Percentiles rank a stretch among this genome's conserved stretches.
phyloP scores from a whole-genome alignment of 2,329 filamentous ascomycete genomes.

The Fusarium kyushuense region DNA sequence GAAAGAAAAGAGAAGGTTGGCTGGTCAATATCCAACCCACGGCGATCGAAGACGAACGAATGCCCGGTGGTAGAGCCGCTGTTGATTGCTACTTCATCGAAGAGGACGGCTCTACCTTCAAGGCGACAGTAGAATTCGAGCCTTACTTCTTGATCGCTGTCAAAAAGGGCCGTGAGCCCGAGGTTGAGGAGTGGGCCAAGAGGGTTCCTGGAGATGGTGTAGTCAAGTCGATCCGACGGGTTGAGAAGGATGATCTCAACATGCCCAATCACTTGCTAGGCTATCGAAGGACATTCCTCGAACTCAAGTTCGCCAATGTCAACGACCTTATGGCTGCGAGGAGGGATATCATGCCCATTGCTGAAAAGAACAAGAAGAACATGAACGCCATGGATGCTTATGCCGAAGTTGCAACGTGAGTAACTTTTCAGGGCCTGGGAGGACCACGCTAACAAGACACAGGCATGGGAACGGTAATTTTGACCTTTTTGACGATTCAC shows the following conservation, averaged over 20 bases:
- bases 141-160: conserved; percentile 95
- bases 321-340: conserved; percentile 86
- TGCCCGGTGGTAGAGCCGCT: conserved; percentile 85
- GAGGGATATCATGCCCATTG: conserved; percentile 86
- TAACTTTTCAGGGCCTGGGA: conserved; percentile 30
- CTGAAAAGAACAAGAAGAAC: conserved; percentile 96
- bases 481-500: conserved; percentile 92
- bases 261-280: conserved; percentile 97
- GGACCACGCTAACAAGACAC: conserved; percentile 31
- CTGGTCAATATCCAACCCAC: conserved; percentile 95
- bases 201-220: conserved; percentile 81
- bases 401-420: conserved; percentile 90
- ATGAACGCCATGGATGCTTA: conserved; percentile 98
- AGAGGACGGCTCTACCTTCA: conserved; percentile 89
- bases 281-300: conserved; percentile 87
- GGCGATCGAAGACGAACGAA: conserved; percentile 84
- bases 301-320: conserved; percentile 89
- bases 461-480: conserved; percentile 81
- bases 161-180: conserved; percentile 86
- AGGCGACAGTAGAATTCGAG: conserved; percentile 95
- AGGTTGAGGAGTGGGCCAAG: conserved; percentile 96
- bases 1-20: conserved; percentile 86
- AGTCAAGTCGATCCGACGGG: conserved; percentile 79
- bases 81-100: conserved; percentile 98
- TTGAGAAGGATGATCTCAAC: conserved; percentile 92